phyloP scores from a whole-genome alignment of 352 stramenopile genomes.

The Elongisporangium senticosum region DNA sequence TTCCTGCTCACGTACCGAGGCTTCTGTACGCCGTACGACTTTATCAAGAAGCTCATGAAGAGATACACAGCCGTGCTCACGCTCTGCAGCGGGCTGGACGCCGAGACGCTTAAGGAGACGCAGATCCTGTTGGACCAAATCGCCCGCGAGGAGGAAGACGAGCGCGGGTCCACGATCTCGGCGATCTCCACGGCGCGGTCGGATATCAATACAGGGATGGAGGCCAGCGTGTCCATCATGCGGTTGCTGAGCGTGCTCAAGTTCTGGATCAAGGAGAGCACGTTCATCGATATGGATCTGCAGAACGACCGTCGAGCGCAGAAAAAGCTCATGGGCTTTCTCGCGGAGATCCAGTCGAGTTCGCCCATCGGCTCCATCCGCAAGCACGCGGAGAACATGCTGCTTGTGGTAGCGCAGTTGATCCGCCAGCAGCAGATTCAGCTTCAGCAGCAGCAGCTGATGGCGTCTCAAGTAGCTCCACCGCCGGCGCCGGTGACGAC shows the following conservation, averaged over 20 bases:
- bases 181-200: slow-evolving; percentile 66
- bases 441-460: slow-evolving; percentile 21
- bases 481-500: neutral
- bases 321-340: slow-evolving; percentile 67
- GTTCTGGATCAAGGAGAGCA: slow-evolving; percentile 86
- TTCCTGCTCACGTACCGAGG: slow-evolving; percentile 81
- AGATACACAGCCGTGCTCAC: slow-evolving; percentile 73
- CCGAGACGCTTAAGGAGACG: slow-evolving; percentile 48
- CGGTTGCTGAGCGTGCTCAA: slow-evolving; percentile 81
- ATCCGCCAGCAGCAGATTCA: slow-evolving; percentile 37
- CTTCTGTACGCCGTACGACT: slow-evolving; percentile 81
- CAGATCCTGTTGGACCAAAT: slow-evolving; percentile 65
- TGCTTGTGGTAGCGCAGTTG: slow-evolving; percentile 56
- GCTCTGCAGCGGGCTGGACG: slow-evolving; percentile 42
- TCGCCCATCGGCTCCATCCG: slow-evolving; percentile 72
- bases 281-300: slow-evolving; percentile 78
- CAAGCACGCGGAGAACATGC: slow-evolving; percentile 63
- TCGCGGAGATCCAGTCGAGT: slow-evolving; percentile 72
- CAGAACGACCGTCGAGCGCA: slow-evolving; percentile 54
- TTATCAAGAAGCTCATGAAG: slow-evolving; percentile 87
- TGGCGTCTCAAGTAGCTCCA: slow-evolving; percentile 2
- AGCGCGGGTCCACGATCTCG: slow-evolving; percentile 48
- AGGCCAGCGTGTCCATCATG: slow-evolving; percentile 85
- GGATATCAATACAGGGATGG: slow-evolving; percentile 75
- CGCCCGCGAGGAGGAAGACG: slow-evolving; percentile 51